A percentile compares a stretch with the other conserved stretches of the same genome.
Evolutionary conservation across 129 eudicot species (phyloP).

Genomic region (Tagetes patula): DNA sequence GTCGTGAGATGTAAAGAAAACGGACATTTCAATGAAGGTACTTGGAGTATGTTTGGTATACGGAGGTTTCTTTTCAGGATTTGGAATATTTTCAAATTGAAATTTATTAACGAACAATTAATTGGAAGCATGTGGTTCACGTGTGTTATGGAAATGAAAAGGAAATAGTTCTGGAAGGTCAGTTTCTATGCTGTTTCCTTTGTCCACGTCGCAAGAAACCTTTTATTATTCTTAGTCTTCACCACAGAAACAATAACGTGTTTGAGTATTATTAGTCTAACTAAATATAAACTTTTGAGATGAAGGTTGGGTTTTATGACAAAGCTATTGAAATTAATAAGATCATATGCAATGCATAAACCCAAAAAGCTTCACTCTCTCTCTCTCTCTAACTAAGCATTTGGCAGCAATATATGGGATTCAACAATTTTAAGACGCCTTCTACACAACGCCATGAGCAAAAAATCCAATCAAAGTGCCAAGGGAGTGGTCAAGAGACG

Average conservation of each 20-base stretch:
- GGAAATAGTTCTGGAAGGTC: neutral
- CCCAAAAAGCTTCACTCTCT: too few relatives aligned
- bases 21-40: neutral
- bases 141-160: neutral
- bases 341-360: too few relatives aligned
- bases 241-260: neutral
- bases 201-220: neutral
- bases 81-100: neutral
- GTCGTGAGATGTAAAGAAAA: neutral
- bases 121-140: neutral
- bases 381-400: too few relatives aligned
- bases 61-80: too few relatives aligned
- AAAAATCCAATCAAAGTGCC: too few relatives aligned
- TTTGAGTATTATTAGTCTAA: neutral
- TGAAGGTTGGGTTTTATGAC: too few relatives aligned
- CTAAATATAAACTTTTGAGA: neutral
- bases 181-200: constrained; percentile 2
- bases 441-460: too few relatives aligned
- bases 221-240: neutral
- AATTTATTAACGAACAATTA: neutral
- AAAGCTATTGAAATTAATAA: too few relatives aligned
- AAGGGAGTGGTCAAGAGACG: too few relatives aligned
- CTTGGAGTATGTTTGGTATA: neutral
- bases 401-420: too few relatives aligned
- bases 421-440: too few relatives aligned